Evolutionary conservation across 352 stramenopile genomes (phyloP), one percentile per base, ranked within the genome.

Genomic region (Pythium utonaiense): DNA sequence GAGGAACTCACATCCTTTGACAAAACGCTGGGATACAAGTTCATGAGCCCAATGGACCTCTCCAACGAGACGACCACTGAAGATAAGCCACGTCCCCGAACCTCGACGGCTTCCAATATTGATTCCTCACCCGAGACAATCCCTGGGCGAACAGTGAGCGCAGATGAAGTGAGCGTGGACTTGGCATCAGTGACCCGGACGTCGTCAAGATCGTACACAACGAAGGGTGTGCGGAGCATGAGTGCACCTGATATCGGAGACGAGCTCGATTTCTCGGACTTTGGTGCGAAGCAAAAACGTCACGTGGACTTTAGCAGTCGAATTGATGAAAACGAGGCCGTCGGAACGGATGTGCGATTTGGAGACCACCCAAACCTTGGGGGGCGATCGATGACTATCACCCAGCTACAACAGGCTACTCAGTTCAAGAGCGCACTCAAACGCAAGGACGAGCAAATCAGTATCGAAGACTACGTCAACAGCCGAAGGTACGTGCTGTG

Each of bases 1-100:
- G 82, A 93, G 38, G 83, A 95, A 57, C 62, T 95, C 19, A 93
- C 85, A 17, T 93, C 80, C 12, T 95, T 95, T 59, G 78, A 92
- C 44, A 93, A 93, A 41, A 84, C 87, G 10, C 73, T 95, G 2
- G 83, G 81, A 14, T 91, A 91, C 70, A 88, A 91, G 66, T 95
- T 95, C 57, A 95, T 95, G 86, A 77, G 75, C 17, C 82, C 83
- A 0, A 89, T 93, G 62, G 83, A 91, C 45, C 78, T 90, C 27
- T 87, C 78, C 4, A 80, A 84, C 50, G 78, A 90, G 31, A 63
- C 77, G 13, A 78, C 73, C 21, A 74, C 77, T 9, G 73, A 78
- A 31, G 66, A 83, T 9, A 87, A 89, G 27, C 63, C 69, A 16
- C 63, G 63, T 22, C 12, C 30, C 6, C 38, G 62, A 10, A 60